Evolutionary conservation across 2,329 filamentous ascomycete genomes (phyloP).

Genomic region (Microdochium nivale): DNA sequence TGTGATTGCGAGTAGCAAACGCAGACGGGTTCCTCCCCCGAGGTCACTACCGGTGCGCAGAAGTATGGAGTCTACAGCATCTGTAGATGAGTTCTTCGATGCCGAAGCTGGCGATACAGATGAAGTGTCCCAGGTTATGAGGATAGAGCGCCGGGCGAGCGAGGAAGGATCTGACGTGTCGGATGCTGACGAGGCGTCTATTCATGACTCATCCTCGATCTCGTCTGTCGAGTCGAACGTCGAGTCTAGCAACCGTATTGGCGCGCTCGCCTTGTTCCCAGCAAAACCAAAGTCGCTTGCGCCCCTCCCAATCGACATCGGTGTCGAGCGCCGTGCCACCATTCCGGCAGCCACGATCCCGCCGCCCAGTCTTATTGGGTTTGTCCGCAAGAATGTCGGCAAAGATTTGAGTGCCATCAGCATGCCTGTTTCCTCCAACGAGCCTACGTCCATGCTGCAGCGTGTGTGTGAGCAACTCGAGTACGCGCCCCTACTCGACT

Average conservation of each 20-base stretch:
- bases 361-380: conserved; percentile 87
- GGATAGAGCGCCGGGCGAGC: conserved; percentile 61
- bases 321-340: conserved; percentile 57
- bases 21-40: conserved; percentile 54
- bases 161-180: conserved; percentile 55
- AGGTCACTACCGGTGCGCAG: conserved; percentile 40
- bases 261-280: conserved; percentile 68
- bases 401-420: conserved; percentile 95
- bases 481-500: conserved; percentile 77
- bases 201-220: conserved; percentile 47
- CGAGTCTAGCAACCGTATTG: conserved; percentile 38
- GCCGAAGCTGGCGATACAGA: conserved; percentile 60
- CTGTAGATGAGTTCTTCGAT: conserved; percentile 89
- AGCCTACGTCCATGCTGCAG: conserved; percentile 82
- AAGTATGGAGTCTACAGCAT: conserved; percentile 73
- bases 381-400: conserved; percentile 93
- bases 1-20: conserved; percentile 71
- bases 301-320: conserved; percentile 65
- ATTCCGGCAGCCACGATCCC: conserved; percentile 67
- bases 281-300: conserved; percentile 63
- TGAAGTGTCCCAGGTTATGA: conserved; percentile 57
- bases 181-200: conserved; percentile 45
- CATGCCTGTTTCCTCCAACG: conserved; percentile 96
- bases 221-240: conserved; percentile 54
- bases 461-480: conserved; percentile 85